phyloP scores from a whole-genome alignment of 495 filamentous ascomycete genomes.

The Neurospora sp. region DNA sequence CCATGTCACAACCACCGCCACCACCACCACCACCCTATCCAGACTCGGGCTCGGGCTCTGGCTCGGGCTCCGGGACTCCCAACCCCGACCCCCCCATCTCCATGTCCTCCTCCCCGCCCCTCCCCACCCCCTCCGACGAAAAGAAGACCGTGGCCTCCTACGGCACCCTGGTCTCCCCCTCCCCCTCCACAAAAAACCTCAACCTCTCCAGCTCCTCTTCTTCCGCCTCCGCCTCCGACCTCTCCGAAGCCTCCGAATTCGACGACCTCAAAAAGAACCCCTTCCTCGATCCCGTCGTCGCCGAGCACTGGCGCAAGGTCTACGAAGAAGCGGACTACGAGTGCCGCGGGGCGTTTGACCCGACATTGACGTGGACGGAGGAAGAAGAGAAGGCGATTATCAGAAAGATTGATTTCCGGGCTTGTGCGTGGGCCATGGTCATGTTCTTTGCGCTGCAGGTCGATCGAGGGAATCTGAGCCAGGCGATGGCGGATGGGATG shows the following conservation, averaged over 20 bases:
- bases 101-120: background rate
- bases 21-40: background rate
- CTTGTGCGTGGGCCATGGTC: constrained; percentile 39
- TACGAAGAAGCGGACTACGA: constrained; percentile 43
- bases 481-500: constrained; percentile 47
- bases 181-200: background rate
- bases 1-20: background rate
- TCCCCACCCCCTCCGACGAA: background rate
- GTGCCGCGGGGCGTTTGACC: constrained; percentile 43
- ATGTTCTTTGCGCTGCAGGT: constrained; percentile 50
- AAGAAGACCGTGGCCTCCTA: background rate
- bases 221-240: background rate
- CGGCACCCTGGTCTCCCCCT: background rate
- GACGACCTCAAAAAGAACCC: constrained; percentile 19
- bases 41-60: background rate
- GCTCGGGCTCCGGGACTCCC: background rate
- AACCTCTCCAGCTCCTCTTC: background rate
- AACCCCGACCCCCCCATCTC: background rate
- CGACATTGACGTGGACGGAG: constrained; percentile 40
- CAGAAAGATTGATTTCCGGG: constrained; percentile 42
- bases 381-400: constrained; percentile 43
- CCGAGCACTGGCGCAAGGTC: constrained; percentile 33
- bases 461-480: constrained; percentile 45
- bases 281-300: constrained; percentile 36
- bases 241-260: constrained; percentile 2